Evolutionary conservation across 2,329 filamentous ascomycete species (phyloP).

Genomic region (Colletotrichum sojae): DNA sequence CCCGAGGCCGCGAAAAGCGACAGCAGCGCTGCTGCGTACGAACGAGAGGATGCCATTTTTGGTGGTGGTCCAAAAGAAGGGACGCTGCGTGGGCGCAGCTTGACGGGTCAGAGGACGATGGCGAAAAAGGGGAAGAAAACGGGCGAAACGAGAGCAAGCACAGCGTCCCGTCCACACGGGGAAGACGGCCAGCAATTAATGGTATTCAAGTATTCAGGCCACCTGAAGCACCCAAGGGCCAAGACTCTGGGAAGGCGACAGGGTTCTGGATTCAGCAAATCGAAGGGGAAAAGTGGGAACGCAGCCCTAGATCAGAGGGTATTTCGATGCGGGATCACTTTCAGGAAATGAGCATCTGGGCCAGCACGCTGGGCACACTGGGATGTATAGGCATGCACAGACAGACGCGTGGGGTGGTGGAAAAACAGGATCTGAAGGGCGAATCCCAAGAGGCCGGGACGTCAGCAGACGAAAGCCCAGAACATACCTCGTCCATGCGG

Average conservation of each 20-base stretch:
- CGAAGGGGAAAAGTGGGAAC: slow-evolving; percentile 35
- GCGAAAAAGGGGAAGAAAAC: not conserved
- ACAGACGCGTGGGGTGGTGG: not conserved
- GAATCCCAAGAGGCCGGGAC: slow-evolving; percentile 8
- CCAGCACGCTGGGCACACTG: not conserved
- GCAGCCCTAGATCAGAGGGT: slow-evolving; percentile 23
- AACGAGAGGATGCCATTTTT: slow-evolving; percentile 30
- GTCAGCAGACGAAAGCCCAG: slow-evolving; percentile 1
- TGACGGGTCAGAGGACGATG: slow-evolving; percentile 9
- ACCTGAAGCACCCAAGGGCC: slow-evolving; percentile 38
- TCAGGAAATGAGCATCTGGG: slow-evolving; percentile 34
- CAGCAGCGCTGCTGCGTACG: slow-evolving; percentile 43
- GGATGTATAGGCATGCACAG: slow-evolving; percentile 3
- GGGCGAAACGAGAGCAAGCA: slow-evolving; percentile 18
- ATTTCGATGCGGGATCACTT: slow-evolving; percentile 20
- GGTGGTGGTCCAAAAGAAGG: not conserved
- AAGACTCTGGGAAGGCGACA: slow-evolving; percentile 19
- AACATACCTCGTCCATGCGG: slow-evolving; percentile 8
- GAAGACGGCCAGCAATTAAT: slow-evolving; percentile 11
- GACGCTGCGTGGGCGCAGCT: slow-evolving; percentile 19
- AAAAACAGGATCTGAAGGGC: slow-evolving; percentile 1
- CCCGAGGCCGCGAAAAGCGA: slow-evolving; percentile 46
- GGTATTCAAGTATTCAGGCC: slow-evolving; percentile 31
- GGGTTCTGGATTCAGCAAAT: slow-evolving; percentile 28
- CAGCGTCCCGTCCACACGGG: slow-evolving; percentile 20